These are phyloP conservation scores for Filobasidium wieringae DNA, from an alignment of 768 basidiomycete species.

Conservation along the genomic window DNA sequence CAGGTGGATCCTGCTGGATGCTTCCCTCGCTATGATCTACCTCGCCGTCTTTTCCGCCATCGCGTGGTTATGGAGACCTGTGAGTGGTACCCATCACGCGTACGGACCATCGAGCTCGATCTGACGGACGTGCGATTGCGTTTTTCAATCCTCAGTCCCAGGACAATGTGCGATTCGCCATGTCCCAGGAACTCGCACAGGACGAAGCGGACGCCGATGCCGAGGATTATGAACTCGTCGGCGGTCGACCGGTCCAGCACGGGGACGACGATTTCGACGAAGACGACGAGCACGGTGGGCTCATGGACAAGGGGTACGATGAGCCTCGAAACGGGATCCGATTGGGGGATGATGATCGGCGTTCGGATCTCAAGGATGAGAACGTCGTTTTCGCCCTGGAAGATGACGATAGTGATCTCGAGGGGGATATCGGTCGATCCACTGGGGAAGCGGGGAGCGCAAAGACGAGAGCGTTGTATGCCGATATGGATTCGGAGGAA, in stretches of 20 bases:
- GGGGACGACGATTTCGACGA: conserved; percentile 11
- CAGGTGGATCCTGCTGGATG: conserved; percentile 95
- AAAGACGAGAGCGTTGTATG: neutral
- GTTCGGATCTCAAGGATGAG: conserved; percentile 4
- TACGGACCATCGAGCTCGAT: conserved; percentile 32
- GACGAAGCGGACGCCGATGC: conserved; percentile 83
- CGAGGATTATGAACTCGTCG: conserved; percentile 17
- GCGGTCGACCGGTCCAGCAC: conserved; percentile 4
- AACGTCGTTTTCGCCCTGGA: conserved; percentile 16
- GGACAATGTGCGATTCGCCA: conserved; percentile 51
- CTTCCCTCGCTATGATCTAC: conserved; percentile 82
- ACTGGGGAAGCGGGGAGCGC: neutral
- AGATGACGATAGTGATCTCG: conserved; percentile 14
- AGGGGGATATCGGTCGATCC: neutral
- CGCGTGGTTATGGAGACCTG: conserved; percentile 82
- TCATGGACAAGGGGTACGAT: neutral
- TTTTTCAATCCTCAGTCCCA: conserved; percentile 22
- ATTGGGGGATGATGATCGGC: neutral
- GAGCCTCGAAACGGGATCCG: neutral
- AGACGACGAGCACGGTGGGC: conserved; percentile 9
- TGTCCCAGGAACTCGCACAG: conserved; percentile 94
- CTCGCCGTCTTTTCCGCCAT: conserved; percentile 66
- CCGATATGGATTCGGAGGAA: neutral
- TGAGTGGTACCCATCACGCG: conserved; percentile 53
- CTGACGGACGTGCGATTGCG: conserved; percentile 21